Evolutionary conservation across 306 rosid genomes (phyloP), one percentile per base, ranked within the genome.

Genomic region (Datisca glomerata): DNA sequence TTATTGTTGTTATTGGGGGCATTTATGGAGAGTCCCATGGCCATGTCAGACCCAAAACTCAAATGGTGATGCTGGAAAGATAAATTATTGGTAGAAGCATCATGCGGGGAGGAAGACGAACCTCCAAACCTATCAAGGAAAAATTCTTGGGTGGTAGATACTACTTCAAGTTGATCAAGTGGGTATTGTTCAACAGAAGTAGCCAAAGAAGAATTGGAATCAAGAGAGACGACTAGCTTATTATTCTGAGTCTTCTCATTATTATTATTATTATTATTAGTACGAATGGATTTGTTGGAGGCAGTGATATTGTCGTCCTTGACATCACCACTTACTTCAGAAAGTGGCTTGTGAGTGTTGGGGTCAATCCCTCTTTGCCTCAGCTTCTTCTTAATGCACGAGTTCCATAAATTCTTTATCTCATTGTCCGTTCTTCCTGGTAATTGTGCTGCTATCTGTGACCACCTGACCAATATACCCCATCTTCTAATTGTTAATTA

Each of bases 371-470:
- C 80, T 47, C 56, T 73, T 29, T 61, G 67, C 19, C 71, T 33
- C 15, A 73, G 66, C 51, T 64, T 73, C 53, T 68, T 73, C 80
- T 73, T 73, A 37, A 73, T 64, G 56, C 72, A 68, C 5, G 80
- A 73, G 43, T 73, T 73, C 72, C 80, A 73, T 37, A 73, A 64
- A 33, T 73, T 73, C 65, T 73, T 73, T 28, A 73, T 73, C 60
- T 73, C 80, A 42, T 73, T 73, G 60, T 73, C 80, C 14, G 80
- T 73, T 40, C 80, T 73, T 56, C 80, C 80, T 0, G 80, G 80
- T 1, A 73, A 67, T 29, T 73, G 75, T 47, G 70, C 70, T 2
- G 75, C 72, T 41, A 73, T 73, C 4, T 68, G 80, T 16, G 80
- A 69, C 75, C 80, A 73, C 55, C 80, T 68, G 6, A n/a, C 18